These are phyloP conservation scores for Hymenoscyphus infarciens DNA, from an alignment of 2,329 filamentous ascomycete species.

Conservation along the genomic window DNA sequence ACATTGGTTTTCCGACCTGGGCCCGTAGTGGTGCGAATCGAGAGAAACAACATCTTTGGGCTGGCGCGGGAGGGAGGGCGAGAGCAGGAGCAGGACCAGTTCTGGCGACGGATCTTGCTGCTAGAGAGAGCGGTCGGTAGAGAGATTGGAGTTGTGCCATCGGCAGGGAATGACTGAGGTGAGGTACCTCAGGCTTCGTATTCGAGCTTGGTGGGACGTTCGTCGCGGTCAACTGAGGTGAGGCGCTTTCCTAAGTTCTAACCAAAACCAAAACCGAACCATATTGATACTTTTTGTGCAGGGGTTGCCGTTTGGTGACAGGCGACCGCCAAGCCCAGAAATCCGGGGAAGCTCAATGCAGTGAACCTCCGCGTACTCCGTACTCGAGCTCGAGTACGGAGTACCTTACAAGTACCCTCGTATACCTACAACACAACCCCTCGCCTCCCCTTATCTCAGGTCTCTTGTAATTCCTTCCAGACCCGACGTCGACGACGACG, in stretches of 20 bases:
- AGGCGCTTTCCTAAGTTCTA: no score
- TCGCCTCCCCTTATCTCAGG: background rate
- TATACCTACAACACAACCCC: background rate
- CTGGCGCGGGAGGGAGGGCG: background rate
- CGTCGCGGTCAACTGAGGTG: background rate
- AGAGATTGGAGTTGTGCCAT: conserved; percentile 27
- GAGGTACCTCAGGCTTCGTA: no score
- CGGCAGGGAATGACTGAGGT: conserved; percentile 6
- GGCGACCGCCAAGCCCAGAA: background rate
- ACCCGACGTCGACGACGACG: background rate
- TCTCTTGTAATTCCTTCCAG: background rate
- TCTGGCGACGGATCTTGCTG: background rate
- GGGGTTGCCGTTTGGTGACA: conserved; percentile 8
- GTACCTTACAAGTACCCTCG: no score
- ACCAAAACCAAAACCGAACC: background rate
- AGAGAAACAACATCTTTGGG: conserved; percentile 8
- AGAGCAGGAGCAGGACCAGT: background rate
- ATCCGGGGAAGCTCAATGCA: background rate
- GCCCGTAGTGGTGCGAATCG: conserved; percentile 1
- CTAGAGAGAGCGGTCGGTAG: conserved; percentile 23
- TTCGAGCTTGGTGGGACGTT: background rate
- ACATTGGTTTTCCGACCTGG: conserved; percentile 5
- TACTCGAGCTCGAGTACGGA: background rate
- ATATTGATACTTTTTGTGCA: conserved; percentile 1
- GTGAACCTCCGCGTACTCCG: background rate